These are phyloP conservation scores for Rhodotorula babjevae DNA, from an alignment of 768 basidiomycete genomes.

Conservation along the genomic window DNA sequence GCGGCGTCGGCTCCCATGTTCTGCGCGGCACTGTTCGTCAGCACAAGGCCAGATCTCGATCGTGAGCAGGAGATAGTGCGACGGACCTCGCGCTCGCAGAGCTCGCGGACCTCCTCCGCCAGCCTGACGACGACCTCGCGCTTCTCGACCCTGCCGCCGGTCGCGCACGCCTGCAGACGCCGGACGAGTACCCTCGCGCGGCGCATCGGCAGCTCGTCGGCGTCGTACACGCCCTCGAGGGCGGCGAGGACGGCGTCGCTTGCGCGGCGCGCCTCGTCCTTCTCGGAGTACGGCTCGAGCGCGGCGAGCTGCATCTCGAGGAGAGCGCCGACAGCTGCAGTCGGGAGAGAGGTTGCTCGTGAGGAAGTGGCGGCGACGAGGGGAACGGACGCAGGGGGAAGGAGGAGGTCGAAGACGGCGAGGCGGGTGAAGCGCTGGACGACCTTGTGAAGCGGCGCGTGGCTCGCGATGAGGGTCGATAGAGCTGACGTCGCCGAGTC, in stretches of 20 bases:
- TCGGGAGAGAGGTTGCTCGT: constrained; percentile 10
- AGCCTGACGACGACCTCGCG: constrained; percentile 31
- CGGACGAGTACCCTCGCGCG: constrained; percentile 56
- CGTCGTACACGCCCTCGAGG: constrained; percentile 54
- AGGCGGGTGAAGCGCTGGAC: constrained; percentile 32
- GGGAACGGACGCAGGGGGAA: constrained; percentile 16
- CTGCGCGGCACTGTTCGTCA: constrained; percentile 39
- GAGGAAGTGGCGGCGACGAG: constrained; percentile 22
- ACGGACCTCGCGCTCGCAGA: constrained; percentile 11
- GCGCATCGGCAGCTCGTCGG: constrained; percentile 55
- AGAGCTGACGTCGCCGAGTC: not conserved
- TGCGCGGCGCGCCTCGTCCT: constrained; percentile 30
- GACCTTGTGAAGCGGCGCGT: constrained; percentile 10
- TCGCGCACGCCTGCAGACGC: constrained; percentile 55
- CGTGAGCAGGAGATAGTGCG: not conserved
- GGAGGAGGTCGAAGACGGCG: constrained; percentile 39
- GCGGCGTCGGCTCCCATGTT: constrained; percentile 43
- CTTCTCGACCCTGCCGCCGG: constrained; percentile 33
- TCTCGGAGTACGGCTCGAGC: constrained; percentile 39
- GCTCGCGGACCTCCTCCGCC: constrained; percentile 39
- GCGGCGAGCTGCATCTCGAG: constrained; percentile 42
- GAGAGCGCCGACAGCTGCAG: constrained; percentile 16
- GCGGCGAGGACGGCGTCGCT: constrained; percentile 52
- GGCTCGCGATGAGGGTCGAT: constrained; percentile 9
- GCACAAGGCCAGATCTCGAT: no score